Evolutionary conservation across 805 yeast genomes (phyloP).

Genomic region (Citeromyces matritensis): DNA sequence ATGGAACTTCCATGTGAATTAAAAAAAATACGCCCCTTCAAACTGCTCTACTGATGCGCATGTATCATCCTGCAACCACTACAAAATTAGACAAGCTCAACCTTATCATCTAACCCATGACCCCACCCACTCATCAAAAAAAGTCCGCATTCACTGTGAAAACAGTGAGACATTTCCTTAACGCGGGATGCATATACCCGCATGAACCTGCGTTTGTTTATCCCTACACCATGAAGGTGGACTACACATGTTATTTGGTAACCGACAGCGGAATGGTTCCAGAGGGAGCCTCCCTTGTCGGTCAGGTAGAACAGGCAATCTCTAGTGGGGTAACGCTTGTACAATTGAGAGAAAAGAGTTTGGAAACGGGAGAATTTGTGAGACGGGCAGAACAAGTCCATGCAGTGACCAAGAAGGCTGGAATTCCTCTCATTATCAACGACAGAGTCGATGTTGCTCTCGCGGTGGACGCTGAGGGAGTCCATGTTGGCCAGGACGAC

Average conservation of each 20-base stretch:
- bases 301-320: constrained; percentile 51
- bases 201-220: too few species aligned
- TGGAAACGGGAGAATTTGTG: constrained; percentile 56
- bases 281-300: constrained; percentile 30
- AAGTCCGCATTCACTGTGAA: too few species aligned
- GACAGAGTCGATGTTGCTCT: constrained; percentile 83
- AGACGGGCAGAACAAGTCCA: constrained; percentile 46
- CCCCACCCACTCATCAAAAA: too few species aligned
- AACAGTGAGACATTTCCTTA: too few species aligned
- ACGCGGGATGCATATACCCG: too few species aligned
- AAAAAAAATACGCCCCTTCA: too few species aligned
- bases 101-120: too few species aligned
- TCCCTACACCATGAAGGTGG: too few species aligned
- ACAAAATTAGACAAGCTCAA: too few species aligned
- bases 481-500: constrained; percentile 89
- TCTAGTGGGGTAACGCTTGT: constrained; percentile 66
- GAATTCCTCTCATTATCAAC: constrained; percentile 70
- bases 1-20: too few species aligned
- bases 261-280: constrained; percentile 74
- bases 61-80: too few species aligned
- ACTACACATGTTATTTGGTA: constrained; percentile 45
- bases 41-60: too few species aligned
- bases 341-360: constrained; percentile 69
- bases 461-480: constrained; percentile 82
- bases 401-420: constrained; percentile 36